Conservation (phyloP, 1,284 basidiomycete genomes). For the Boletus semigastroideus region DNA sequence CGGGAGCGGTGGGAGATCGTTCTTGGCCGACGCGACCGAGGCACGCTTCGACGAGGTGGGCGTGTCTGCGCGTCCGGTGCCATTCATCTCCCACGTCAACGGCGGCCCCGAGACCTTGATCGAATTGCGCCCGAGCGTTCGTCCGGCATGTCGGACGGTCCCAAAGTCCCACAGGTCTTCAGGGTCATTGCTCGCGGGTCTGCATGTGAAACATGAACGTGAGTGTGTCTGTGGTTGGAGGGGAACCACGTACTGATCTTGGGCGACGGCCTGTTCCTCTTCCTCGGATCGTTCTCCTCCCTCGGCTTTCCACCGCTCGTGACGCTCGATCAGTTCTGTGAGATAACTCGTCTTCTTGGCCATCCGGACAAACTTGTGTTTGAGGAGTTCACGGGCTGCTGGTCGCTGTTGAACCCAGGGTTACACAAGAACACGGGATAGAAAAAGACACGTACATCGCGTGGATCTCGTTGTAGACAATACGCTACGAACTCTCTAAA, state of each 20-base stretch:
- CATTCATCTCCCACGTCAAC: constrained; percentile 74
- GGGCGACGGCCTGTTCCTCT: constrained; percentile 57
- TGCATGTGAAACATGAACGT: constrained; percentile 30
- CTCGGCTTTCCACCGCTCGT: constrained; percentile 92
- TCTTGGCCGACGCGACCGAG: constrained; percentile 46
- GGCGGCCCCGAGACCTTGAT: constrained; percentile 63
- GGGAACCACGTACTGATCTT: constrained; percentile 50
- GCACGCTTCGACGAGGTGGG: constrained; percentile 34
- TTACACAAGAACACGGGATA: constrained; percentile 11
- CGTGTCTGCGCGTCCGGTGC: constrained; percentile 41
- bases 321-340: constrained; percentile 93
- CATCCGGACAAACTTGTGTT: constrained; percentile 93
- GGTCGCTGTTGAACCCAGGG: constrained; percentile 63
- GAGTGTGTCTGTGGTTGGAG: constrained; percentile 2
- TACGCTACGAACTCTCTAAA: constrained; percentile 94
- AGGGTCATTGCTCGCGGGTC: constrained; percentile 55
- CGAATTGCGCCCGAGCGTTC: constrained; percentile 66
- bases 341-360: constrained; percentile 94
- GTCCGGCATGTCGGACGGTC: constrained; percentile 71
- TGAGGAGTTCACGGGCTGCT: constrained; percentile 89
- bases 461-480: constrained; percentile 93
- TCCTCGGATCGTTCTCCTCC: constrained; percentile 79
- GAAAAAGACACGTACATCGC: constrained; percentile 59
- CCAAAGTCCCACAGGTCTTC: constrained; percentile 97
- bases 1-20: constrained; percentile 53